Conservation (phyloP, 805 yeast genomes). For the Diddensiella santjacobensis region DNA sequence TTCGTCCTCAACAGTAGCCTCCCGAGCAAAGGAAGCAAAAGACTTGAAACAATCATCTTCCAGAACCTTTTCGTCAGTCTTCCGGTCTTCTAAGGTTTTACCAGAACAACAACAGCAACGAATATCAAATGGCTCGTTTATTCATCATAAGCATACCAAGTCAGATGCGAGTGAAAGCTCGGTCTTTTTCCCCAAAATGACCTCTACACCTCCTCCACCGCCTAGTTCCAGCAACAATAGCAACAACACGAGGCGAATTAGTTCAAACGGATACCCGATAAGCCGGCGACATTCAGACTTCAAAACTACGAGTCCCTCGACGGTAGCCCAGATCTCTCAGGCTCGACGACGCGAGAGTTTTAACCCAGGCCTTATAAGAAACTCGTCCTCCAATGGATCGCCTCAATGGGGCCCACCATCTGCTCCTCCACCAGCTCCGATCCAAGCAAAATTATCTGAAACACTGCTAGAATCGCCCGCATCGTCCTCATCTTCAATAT, state of each 20-base stretch:
- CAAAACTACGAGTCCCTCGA: not conserved
- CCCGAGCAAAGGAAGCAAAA: slow-evolving; percentile 22
- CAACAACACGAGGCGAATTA: not conserved
- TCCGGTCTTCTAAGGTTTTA: not conserved
- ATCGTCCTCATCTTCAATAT: slow-evolving; percentile 6
- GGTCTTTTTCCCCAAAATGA: slow-evolving; percentile 15
- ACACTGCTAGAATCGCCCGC: slow-evolving; percentile 1
- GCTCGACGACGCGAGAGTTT: not conserved
- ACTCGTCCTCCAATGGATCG: not conserved
- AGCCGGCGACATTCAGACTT: not conserved
- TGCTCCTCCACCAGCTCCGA: slow-evolving; percentile 11
- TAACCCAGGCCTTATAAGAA: not conserved
- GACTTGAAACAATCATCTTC: slow-evolving; percentile 1
- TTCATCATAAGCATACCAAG: slow-evolving; percentile 7
- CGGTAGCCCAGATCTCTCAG: not conserved
- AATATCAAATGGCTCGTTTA: not conserved
- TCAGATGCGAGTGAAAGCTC: slow-evolving; percentile 18
- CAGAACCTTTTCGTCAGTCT: slow-evolving; percentile 3
- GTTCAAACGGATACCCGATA: not conserved
- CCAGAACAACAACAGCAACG: slow-evolving; percentile 2
- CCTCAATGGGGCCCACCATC: slow-evolving; percentile 1
- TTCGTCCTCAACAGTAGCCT: slow-evolving; percentile 30
- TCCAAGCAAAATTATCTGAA: not conserved
- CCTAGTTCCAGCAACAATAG: slow-evolving; percentile 4
- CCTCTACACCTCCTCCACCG: slow-evolving; percentile 17